phyloP scores from a whole-genome alignment of 441 rosid species.

The Adansonia gregorii region DNA sequence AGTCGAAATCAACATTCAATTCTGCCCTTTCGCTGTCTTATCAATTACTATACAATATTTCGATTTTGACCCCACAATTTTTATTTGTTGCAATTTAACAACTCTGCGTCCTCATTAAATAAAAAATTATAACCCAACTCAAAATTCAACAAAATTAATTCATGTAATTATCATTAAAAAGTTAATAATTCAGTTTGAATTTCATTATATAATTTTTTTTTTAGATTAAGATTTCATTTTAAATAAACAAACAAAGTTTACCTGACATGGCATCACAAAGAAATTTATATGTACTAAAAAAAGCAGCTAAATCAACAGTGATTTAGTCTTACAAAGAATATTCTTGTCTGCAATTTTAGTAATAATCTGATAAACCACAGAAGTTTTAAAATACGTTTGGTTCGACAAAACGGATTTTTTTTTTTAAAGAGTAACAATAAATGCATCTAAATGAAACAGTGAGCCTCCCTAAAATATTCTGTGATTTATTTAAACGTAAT shows the following conservation, averaged over 20 bases:
- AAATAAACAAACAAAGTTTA: neutral
- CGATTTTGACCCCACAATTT: neutral
- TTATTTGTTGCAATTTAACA: neutral
- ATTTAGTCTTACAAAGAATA: neutral
- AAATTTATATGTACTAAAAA: neutral
- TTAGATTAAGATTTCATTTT: no score
- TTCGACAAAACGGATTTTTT: neutral
- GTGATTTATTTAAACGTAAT: neutral
- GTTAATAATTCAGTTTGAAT: no score
- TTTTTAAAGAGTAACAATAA: neutral
- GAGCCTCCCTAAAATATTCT: neutral
- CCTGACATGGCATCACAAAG: neutral
- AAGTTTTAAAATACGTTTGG: neutral
- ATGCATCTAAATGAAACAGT: neutral
- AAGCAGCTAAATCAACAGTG: neutral
- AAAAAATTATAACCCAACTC: neutral
- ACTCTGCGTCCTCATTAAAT: neutral
- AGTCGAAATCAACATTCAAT: neutral
- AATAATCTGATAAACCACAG: neutral
- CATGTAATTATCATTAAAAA: no score
- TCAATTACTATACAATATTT: neutral
- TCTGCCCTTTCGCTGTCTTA: slow-evolving; percentile 7
- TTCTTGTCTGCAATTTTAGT: neutral
- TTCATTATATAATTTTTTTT: no score
- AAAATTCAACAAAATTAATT: no score